These are phyloP conservation scores for Neurospora sp. DNA, from an alignment of 495 filamentous ascomycete species.

Conservation along the genomic window DNA sequence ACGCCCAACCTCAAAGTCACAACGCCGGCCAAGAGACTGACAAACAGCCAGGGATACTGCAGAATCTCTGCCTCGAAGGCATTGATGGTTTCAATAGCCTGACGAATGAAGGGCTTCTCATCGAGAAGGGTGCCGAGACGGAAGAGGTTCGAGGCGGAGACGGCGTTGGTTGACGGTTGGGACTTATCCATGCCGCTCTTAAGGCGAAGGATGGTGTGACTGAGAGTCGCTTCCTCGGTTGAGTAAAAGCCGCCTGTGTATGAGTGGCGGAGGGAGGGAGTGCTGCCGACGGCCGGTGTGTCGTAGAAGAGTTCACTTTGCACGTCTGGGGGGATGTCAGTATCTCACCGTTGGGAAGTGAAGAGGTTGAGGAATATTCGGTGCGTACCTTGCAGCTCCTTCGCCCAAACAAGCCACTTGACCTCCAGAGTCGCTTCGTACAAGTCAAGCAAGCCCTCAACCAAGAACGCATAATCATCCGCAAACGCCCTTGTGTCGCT, in stretches of 20 bases:
- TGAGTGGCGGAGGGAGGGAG: constrained; percentile 30
- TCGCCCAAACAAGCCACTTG: constrained; percentile 70
- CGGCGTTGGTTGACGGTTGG: constrained; percentile 79
- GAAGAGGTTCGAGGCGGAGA: constrained; percentile 73
- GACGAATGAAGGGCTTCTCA: constrained; percentile 49
- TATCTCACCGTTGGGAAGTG: constrained; percentile 17
- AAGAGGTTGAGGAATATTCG: not conserved
- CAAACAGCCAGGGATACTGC: constrained; percentile 85
- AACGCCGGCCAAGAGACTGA: constrained; percentile 64
- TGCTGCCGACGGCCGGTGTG: constrained; percentile 11
- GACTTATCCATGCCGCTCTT: constrained; percentile 92
- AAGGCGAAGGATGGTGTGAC: constrained; percentile 72
- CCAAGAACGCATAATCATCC: constrained; percentile 91
- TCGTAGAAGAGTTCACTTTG: constrained; percentile 66
- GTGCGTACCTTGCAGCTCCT: constrained; percentile 62
- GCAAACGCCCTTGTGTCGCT: constrained; percentile 73
- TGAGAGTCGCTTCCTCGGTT: constrained; percentile 51
- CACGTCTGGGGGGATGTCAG: constrained; percentile 36
- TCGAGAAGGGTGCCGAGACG: constrained; percentile 62
- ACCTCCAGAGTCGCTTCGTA: constrained; percentile 84
- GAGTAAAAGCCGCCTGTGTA: constrained; percentile 72
- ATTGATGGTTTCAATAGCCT: constrained; percentile 62
- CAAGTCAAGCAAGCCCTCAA: constrained; percentile 72
- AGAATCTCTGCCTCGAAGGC: constrained; percentile 86
- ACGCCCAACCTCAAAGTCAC: constrained; percentile 54